Percentiles rank a stretch among this genome's conserved stretches.
Evolutionary conservation across 768 basidiomycete species (phyloP).

Genomic region (Podaxis sp.): DNA sequence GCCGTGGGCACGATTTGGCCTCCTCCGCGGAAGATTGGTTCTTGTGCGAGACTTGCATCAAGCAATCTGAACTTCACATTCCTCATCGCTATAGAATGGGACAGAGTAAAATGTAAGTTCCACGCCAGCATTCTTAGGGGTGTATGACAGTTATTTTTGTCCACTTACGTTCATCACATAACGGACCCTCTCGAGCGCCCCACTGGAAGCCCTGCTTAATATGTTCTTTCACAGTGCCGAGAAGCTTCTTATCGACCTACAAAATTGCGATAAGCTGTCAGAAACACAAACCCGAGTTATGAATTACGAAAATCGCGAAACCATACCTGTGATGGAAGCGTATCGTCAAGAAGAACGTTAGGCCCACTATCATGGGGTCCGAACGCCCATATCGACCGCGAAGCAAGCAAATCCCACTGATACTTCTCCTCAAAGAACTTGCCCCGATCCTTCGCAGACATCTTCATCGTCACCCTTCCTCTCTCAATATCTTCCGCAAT

Average conservation of each 20-base stretch:
- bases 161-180: slow-evolving; percentile 96
- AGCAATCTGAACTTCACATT: slow-evolving; percentile 97
- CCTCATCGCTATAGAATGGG: slow-evolving; percentile 73
- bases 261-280: background rate
- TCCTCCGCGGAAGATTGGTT: slow-evolving; percentile 96
- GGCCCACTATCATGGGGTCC: slow-evolving; percentile 95
- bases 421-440: slow-evolving; percentile 97
- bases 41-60: slow-evolving; percentile 89
- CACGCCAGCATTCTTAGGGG: background rate
- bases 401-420: slow-evolving; percentile 97
- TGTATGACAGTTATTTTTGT: background rate
- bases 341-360: slow-evolving; percentile 94
- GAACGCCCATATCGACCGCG: slow-evolving; percentile 99
- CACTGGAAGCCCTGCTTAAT: slow-evolving; percentile 99
- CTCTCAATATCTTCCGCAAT: slow-evolving; percentile 96
- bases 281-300: background rate
- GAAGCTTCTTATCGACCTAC: slow-evolving; percentile 90
- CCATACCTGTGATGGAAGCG: slow-evolving; percentile 84
- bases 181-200: slow-evolving; percentile 95
- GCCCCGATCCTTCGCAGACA: slow-evolving; percentile 93
- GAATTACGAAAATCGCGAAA: background rate
- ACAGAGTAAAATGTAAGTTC: slow-evolving; percentile 1
- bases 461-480: slow-evolving; percentile 90
- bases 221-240: slow-evolving; percentile 88
- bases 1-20: slow-evolving; percentile 99